phyloP scores from a whole-genome alignment of 257 asterid species.

The Vinca minor region DNA sequence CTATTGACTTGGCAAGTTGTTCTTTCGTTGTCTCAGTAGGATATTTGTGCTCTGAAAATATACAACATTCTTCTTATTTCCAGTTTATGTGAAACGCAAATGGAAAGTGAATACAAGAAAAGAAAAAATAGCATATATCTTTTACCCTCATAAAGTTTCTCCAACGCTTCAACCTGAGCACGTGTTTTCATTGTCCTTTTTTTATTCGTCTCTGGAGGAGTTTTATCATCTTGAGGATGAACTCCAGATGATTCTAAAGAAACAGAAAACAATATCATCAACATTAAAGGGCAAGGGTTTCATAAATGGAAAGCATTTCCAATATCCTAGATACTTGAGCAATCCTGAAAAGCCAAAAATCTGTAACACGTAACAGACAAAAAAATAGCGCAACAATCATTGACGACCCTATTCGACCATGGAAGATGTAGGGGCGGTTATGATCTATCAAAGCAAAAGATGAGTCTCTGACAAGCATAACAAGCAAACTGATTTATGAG shows the following conservation, averaged over 20 bases:
- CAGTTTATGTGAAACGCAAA: background rate
- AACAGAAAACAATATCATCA: slow-evolving; percentile 5
- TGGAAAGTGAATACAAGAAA: slow-evolving; percentile 1
- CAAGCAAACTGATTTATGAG: background rate
- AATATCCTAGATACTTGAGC: background rate
- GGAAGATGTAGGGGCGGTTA: background rate
- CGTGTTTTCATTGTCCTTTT: slow-evolving; percentile 63
- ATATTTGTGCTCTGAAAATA: slow-evolving; percentile 67
- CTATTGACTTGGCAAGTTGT: slow-evolving; percentile 63
- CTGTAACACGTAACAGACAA: background rate
- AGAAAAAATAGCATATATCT: slow-evolving; percentile 10
- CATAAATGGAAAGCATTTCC: background rate
- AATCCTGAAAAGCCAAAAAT: background rate
- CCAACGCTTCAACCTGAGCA: slow-evolving; percentile 63
- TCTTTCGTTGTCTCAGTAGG: slow-evolving; percentile 67
- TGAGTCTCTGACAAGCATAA: background rate
- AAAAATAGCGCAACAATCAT: background rate
- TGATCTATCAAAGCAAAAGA: background rate
- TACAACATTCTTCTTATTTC: slow-evolving; percentile 6
- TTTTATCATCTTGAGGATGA: slow-evolving; percentile 61
- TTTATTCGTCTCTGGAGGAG: slow-evolving; percentile 46
- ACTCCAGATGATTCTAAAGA: slow-evolving; percentile 37
- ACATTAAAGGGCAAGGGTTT: background rate
- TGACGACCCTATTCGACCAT: background rate
- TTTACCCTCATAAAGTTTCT: slow-evolving; percentile 57